Conservation (phyloP, 2,329 filamentous ascomycete species). For the Aaosphaeria arxii region DNA sequence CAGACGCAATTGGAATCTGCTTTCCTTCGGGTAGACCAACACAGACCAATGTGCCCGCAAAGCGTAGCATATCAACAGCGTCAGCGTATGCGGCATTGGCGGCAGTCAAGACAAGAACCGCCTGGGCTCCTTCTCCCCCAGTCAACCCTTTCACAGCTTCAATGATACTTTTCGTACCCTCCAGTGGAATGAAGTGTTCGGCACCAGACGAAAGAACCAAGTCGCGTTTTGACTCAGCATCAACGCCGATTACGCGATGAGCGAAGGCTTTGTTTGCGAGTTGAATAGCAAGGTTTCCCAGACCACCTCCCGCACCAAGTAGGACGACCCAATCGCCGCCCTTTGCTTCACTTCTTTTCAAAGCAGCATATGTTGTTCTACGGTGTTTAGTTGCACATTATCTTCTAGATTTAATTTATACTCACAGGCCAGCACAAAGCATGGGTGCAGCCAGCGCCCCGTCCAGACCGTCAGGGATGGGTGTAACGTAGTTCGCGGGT, state of each 20-base stretch:
- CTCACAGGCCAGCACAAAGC: constrained; percentile 56
- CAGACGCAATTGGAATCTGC: constrained; percentile 42
- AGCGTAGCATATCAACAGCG: constrained; percentile 41
- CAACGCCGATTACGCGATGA: constrained; percentile 47
- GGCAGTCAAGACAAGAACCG: constrained; percentile 55
- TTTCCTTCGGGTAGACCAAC: constrained; percentile 50
- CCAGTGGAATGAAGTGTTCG: constrained; percentile 64
- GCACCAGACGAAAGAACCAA: constrained; percentile 60
- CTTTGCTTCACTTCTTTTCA: constrained; percentile 59
- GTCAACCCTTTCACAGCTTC: constrained; percentile 57
- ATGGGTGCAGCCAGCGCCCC: constrained; percentile 60
- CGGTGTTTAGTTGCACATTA: too few species aligned
- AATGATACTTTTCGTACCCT: constrained; percentile 49
- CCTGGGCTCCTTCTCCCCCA: constrained; percentile 58
- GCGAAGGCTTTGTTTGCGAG: neutral
- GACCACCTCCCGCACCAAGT: constrained; percentile 55
- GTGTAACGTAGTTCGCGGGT: constrained; percentile 66
- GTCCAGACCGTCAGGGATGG: constrained; percentile 61
- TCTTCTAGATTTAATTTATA: too few species aligned
- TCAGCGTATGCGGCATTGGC: constrained; percentile 47
- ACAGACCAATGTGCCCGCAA: constrained; percentile 45
- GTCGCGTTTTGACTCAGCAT: constrained; percentile 63
- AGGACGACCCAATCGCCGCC: constrained; percentile 62
- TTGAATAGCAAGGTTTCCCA: constrained; percentile 57
- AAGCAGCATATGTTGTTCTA: constrained; percentile 60